Base-by-base conservation (phyloP, 345 rosid species). In the Gossypium bickii region DNA sequence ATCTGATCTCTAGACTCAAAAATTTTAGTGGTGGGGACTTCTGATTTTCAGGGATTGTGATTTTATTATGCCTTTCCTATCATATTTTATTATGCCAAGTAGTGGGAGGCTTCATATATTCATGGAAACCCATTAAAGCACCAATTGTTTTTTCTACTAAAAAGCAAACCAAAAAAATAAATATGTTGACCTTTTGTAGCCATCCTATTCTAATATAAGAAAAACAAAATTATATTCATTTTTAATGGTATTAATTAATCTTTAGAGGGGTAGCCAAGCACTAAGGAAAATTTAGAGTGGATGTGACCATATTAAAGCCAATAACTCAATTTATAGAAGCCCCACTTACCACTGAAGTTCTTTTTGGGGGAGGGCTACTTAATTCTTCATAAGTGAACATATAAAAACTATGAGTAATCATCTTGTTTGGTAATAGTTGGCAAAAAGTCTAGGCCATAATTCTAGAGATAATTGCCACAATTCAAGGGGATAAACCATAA, bases 401-500 rank as follows among this genome's bases (percentile, higher is more conserved):
- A 51, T 51, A 51, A 6, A 51, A 16, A 51, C 56, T 16, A 16
- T 4, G 3, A n/a, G 11, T 52, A 63, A 64, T 77, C 41, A 77
- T 77, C 63, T 59, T 69, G 76, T 75, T 77, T 71, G 38, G 70
- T 75, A 11, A 68, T 74, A 61, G 80, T 76, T 73, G 81, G 72
- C 59, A 55, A 48, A 74, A 51, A 68, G 56, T 58, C 51, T 9
- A 15, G 72, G 45, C 71, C 78, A 76, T 76, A 78, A 74, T 74
- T 76, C 65, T 25, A 29, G 65, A 55, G 75, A 80, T 78, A 78
- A 70, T 47, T 72, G 74, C 78, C 81, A 78, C 76, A 53, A 80
- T 70, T 78, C 78, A 58, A 57, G 80, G 80, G 20, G 53, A 20
- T 7, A 22, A 63, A 70, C 78, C 62, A 72, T 75, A 72, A 69